These are phyloP conservation scores for Cryptococcus neoformans DNA, from an alignment of 1,284 basidiomycete species.

Conservation along the genomic window DNA sequence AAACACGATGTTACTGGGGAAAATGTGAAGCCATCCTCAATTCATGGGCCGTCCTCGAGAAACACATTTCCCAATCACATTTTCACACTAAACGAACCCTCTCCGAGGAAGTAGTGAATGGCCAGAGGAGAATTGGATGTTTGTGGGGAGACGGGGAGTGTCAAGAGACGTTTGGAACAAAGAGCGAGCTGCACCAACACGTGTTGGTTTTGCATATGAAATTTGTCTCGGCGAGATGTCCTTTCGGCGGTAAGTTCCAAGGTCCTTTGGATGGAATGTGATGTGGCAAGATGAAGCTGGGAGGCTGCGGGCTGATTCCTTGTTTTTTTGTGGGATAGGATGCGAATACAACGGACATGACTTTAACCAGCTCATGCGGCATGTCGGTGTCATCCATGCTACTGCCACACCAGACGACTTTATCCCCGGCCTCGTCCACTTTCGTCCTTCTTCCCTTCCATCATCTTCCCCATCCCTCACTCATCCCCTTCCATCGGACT, in stretches of 20 bases:
- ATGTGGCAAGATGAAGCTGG: background rate
- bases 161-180: constrained; percentile 5
- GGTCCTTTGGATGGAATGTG: background rate
- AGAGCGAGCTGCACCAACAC: constrained; percentile 25
- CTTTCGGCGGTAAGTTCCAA: constrained; percentile 28
- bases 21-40: constrained; percentile 29
- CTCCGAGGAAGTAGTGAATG: background rate
- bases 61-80: constrained; percentile 31
- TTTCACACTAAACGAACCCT: constrained; percentile 2
- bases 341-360: constrained; percentile 27
- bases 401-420: constrained; percentile 35
- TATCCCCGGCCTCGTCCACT: constrained; percentile 34
- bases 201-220: constrained; percentile 29
- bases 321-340: constrained; percentile 13
- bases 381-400: constrained; percentile 28
- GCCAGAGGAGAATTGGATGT: constrained; percentile 7
- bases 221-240: constrained; percentile 30
- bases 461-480: too few species aligned
- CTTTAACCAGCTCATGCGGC: constrained; percentile 28
- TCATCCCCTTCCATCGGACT: too few species aligned
- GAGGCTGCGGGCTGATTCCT: background rate
- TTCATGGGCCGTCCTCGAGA: constrained; percentile 36
- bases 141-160: constrained; percentile 21
- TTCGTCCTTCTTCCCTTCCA: constrained; percentile 8
- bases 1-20: constrained; percentile 27